phyloP scores from a whole-genome alignment of 768 basidiomycete species.

The Mycena alexandri region DNA sequence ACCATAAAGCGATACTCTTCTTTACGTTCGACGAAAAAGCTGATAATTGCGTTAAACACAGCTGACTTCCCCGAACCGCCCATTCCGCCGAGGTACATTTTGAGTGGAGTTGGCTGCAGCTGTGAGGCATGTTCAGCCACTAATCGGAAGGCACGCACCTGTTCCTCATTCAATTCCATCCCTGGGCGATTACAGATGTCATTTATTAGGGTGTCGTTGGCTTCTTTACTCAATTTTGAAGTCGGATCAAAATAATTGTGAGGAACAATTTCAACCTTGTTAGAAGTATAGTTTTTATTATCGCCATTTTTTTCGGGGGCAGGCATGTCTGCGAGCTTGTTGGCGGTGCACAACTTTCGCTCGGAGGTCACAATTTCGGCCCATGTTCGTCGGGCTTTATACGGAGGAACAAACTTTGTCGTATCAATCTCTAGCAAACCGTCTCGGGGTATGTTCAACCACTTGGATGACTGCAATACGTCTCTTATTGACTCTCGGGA shows the following conservation, averaged over 20 bases:
- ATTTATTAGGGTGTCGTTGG: neutral
- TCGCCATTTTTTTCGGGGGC: neutral
- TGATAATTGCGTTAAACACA: too few species aligned
- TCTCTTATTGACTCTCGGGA: neutral
- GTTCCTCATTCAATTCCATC: too few species aligned
- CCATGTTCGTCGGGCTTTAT: neutral
- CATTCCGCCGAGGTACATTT: too few species aligned
- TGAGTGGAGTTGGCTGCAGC: too few species aligned
- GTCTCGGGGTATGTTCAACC: neutral
- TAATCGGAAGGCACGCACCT: too few species aligned
- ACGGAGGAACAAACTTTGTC: neutral
- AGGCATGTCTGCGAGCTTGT: constrained; percentile 4
- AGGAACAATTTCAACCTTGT: neutral
- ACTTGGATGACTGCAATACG: neutral
- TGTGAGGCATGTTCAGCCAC: too few species aligned
- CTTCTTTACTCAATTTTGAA: neutral
- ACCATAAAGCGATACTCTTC: too few species aligned
- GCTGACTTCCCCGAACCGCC: too few species aligned
- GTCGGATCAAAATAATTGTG: neutral
- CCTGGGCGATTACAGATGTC: neutral
- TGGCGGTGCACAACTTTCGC: neutral
- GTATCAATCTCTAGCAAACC: constrained; percentile 1
- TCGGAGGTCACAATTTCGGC: neutral
- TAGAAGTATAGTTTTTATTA: neutral
- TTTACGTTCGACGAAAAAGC: too few species aligned